These are phyloP conservation scores for Ophiostoma angusticollis DNA, from an alignment of 2,329 filamentous ascomycete genomes.

Conservation along the genomic window DNA sequence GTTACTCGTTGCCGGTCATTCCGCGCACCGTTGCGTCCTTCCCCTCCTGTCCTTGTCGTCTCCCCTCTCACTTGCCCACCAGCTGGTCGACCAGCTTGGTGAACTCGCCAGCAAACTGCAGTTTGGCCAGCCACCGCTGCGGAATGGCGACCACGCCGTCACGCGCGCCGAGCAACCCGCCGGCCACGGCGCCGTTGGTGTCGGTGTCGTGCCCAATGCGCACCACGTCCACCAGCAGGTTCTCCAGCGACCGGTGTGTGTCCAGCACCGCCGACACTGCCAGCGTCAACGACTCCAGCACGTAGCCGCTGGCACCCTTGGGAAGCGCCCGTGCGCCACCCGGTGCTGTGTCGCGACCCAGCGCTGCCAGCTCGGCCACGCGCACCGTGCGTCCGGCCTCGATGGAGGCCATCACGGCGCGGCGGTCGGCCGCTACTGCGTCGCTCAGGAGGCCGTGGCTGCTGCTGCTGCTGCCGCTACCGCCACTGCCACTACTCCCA, in stretches of 20 bases:
- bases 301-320: constrained; percentile 25
- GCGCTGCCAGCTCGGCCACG: constrained; percentile 19
- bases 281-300: constrained; percentile 29
- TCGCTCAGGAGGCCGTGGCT: not conserved
- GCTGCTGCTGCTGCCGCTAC: too few relatives aligned
- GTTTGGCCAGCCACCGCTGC: constrained; percentile 23
- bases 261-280: constrained; percentile 31
- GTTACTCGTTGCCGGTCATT: too few relatives aligned
- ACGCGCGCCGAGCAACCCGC: constrained; percentile 31
- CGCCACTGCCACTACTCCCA: too few relatives aligned
- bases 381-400: constrained; percentile 17
- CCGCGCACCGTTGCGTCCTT: too few relatives aligned
- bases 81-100: constrained; percentile 1
- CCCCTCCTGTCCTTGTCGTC: not conserved
- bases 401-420: constrained; percentile 14
- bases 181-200: constrained; percentile 33
- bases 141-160: constrained; percentile 31
- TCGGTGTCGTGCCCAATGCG: constrained; percentile 32
- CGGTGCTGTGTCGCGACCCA: constrained; percentile 17
- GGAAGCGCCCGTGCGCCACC: constrained; percentile 14
- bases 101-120: constrained; percentile 30
- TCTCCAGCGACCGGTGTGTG: constrained; percentile 22
- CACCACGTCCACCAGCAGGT: constrained; percentile 33
- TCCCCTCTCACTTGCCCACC: not conserved
- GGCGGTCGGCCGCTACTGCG: not conserved